phyloP scores from a whole-genome alignment of 257 asterid species.

The Marsdenia floribunda region DNA sequence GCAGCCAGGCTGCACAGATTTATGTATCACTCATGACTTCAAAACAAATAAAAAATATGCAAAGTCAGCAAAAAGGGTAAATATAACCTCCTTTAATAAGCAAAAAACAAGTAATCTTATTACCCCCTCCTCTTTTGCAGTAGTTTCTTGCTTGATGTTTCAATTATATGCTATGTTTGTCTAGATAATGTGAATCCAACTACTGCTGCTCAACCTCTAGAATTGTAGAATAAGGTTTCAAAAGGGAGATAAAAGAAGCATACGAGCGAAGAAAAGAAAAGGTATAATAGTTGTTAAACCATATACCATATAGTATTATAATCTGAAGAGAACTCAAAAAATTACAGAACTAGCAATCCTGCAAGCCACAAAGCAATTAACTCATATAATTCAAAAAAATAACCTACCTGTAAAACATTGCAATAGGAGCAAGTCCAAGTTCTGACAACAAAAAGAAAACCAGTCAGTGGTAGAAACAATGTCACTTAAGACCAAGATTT shows the following conservation, averaged over 20 bases:
- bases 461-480: slow-evolving; percentile 18
- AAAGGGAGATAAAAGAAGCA: background rate
- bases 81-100: background rate
- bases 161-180: too few species aligned
- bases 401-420: slow-evolving; percentile 70
- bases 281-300: background rate
- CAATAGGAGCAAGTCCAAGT: slow-evolving; percentile 77
- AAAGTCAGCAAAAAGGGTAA: background rate
- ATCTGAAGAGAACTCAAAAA: background rate
- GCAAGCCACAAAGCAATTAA: background rate
- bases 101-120: background rate
- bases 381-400: background rate
- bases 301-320: background rate
- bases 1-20: background rate
- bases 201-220: background rate
- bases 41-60: background rate
- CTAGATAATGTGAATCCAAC: too few species aligned
- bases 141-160: too few species aligned
- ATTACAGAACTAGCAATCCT: background rate
- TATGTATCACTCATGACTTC: background rate
- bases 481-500: background rate
- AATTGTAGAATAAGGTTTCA: background rate
- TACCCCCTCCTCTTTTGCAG: too few species aligned
- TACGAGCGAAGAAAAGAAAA: background rate
- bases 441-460: slow-evolving; percentile 45